A percentile compares a stretch with the other conserved stretches of the same genome.
Conservation (phyloP, 257 asterid genomes). For the Scutellaria barbata region DNA sequence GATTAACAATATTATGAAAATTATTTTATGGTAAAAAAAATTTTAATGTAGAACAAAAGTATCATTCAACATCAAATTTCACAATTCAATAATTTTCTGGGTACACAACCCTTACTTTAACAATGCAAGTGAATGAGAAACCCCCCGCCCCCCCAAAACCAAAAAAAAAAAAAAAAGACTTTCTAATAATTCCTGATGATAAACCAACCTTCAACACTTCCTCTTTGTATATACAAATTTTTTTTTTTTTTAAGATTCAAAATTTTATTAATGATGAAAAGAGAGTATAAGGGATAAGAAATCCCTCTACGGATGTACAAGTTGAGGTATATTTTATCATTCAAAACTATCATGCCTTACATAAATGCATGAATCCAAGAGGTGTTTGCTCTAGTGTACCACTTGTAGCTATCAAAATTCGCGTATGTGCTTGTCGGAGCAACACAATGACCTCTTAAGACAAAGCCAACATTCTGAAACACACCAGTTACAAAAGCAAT, state of each 20-base stretch:
- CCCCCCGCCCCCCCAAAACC: neutral
- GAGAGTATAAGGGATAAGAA: no score
- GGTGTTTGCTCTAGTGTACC: neutral
- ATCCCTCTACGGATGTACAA: no score
- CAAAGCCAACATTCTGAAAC: neutral
- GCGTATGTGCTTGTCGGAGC: neutral
- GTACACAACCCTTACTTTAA: no score
- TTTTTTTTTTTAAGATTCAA: no score
- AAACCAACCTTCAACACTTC: neutral
- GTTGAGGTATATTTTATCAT: neutral
- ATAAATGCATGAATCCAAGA: neutral
- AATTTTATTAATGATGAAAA: no score
- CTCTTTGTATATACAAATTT: no score
- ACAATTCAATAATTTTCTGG: no score
- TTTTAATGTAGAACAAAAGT: neutral
- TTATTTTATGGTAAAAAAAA: no score
- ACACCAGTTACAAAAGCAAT: neutral
- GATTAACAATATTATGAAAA: no score
- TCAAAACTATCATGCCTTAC: neutral
- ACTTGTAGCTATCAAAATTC: neutral
- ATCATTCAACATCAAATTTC: no score
- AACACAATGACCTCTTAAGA: neutral
- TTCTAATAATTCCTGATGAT: neutral
- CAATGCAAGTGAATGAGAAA: neutral
- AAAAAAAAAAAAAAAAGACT: no score